These are phyloP conservation scores for Colletotrichum incanum DNA, from an alignment of 2,329 filamentous ascomycete genomes.

Conservation along the genomic window DNA sequence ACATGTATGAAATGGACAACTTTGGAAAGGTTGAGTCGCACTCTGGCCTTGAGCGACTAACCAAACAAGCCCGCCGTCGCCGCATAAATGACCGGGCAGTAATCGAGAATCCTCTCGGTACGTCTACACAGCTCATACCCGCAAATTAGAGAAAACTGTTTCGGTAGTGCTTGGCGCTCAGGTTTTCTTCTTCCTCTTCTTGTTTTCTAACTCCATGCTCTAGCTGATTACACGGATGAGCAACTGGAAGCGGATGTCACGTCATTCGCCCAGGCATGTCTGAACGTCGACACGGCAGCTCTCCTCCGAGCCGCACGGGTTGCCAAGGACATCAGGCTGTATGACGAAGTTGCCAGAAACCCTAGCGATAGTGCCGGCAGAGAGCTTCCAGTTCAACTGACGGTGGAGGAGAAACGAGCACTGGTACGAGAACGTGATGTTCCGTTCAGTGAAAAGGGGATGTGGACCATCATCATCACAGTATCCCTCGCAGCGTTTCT, in stretches of 20 bases:
- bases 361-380: conserved; percentile 44
- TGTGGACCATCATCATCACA: conserved; percentile 58
- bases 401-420: conserved; percentile 54
- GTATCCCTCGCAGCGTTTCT: conserved; percentile 62
- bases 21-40: conserved; percentile 39
- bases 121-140: not conserved
- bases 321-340: conserved; percentile 57
- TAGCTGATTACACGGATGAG: conserved; percentile 57
- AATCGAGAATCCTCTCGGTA: conserved; percentile 57
- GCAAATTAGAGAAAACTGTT: not conserved
- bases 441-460: conserved; percentile 57
- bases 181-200: too few species aligned
- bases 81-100: conserved; percentile 53
- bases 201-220: not conserved
- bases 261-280: conserved; percentile 49
- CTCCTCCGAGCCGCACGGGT: conserved; percentile 58
- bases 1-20: conserved; percentile 21
- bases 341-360: conserved; percentile 55
- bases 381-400: conserved; percentile 52
- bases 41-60: conserved; percentile 42
- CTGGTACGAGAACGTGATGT: conserved; percentile 57
- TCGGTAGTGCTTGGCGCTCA: not conserved
- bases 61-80: conserved; percentile 48
- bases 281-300: conserved; percentile 51
- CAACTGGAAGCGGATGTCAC: conserved; percentile 56